Base-by-base conservation (phyloP, 2,329 filamentous ascomycete species). In the Diaporthe eres region DNA sequence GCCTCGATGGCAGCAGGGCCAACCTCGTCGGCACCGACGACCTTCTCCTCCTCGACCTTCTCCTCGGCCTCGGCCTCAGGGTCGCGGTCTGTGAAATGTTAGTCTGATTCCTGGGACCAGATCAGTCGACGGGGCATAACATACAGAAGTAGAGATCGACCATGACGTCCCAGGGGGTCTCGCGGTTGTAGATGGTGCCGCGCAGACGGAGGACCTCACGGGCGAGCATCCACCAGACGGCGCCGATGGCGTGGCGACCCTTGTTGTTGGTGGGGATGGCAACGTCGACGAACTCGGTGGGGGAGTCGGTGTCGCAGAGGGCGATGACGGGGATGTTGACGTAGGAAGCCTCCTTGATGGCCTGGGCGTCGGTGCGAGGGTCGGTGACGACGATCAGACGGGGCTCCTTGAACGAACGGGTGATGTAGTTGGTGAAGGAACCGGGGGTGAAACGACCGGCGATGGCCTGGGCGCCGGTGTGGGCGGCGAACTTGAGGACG, bases 341-440 rank as follows among this genome's bases (percentile, higher is more conserved):
- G 90, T 99, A 99, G 86, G 94, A 97, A 86, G 97, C 97, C 92
- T 99, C 97, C 94, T 98, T 98, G 93, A 99, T 99, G 85, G 97
- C 97, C 93, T 99, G 97, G 87, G 97, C 95, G 85, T 99, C 97
- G 91, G 97, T 99, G 89, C 97, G 96, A 84, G 97, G 97, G 88
- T 99, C 97, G 90, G 97, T 99, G 85, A 99, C 97, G 87, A 99
- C 93, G 89, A 99, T 98, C 86, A 99, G 92, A 88, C 97, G 97
- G 86, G 97, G 97, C 92, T 99, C 97, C 94, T 98, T 98, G 95
- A 99, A 99, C 81, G 97, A 98, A 85, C 97, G 96, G 88, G 97
- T 99, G 94, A 99, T 99, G 94, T 99, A 99, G 93, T 99, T 99
- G 92, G 97, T 99, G 94, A 99, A 99, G 89, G 96, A 98, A 94